phyloP scores from a whole-genome alignment of 768 basidiomycete genomes.

The Thelephora ganbajun region DNA sequence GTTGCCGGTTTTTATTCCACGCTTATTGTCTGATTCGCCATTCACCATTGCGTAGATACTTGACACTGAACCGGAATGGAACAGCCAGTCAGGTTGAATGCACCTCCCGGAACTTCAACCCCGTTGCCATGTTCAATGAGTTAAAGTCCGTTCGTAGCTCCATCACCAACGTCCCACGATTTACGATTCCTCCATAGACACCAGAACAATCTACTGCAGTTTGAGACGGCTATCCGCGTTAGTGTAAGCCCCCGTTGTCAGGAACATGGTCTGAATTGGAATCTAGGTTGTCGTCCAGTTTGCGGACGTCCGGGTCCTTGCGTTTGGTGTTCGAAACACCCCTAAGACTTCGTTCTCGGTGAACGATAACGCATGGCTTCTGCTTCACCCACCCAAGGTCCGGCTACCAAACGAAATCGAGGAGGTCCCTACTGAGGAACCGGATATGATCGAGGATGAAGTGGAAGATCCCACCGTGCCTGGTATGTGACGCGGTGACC shows the following conservation, averaged over 20 bases:
- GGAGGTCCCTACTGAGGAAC: slow-evolving; percentile 1
- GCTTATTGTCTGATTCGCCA: neutral
- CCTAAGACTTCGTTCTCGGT: slow-evolving; percentile 41
- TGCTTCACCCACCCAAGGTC: slow-evolving; percentile 61
- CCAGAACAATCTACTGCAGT: slow-evolving; percentile 53
- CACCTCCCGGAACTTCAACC: slow-evolving; percentile 56
- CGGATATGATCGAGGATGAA: neutral
- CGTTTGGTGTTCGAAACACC: slow-evolving; percentile 48
- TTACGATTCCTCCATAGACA: slow-evolving; percentile 23
- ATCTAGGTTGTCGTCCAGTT: slow-evolving; percentile 54
- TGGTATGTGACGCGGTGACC: neutral
- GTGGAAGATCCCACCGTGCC: neutral
- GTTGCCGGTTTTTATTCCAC: slow-evolving; percentile 8
- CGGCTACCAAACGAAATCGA: slow-evolving; percentile 14
- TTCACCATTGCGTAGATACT: slow-evolving; percentile 47
- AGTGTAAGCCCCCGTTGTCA: slow-evolving; percentile 11
- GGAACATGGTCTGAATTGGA: neutral
- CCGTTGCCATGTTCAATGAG: slow-evolving; percentile 53
- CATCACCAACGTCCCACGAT: slow-evolving; percentile 2
- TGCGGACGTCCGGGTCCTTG: slow-evolving; percentile 58
- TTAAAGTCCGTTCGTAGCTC: slow-evolving; percentile 41
- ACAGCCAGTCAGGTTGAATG: slow-evolving; percentile 58
- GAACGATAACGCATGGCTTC: slow-evolving; percentile 53
- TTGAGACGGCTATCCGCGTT: slow-evolving; percentile 56
- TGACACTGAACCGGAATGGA: slow-evolving; percentile 64